These are phyloP conservation scores for Calocybe gambosa DNA, from an alignment of 1,284 basidiomycete genomes.

Conservation along the genomic window DNA sequence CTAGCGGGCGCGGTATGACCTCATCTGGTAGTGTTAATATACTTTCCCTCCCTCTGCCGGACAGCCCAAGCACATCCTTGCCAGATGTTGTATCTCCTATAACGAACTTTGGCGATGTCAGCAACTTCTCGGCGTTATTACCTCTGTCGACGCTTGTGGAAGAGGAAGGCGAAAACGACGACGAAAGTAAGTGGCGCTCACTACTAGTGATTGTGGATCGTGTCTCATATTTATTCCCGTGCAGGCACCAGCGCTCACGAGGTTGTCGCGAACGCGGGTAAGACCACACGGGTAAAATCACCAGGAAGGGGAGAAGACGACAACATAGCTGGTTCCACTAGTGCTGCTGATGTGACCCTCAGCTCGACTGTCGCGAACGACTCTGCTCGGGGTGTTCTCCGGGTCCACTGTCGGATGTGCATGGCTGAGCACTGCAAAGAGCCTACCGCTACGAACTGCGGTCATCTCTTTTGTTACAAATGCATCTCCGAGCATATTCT, in stretches of 20 bases:
- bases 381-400: no score
- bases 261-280: no score
- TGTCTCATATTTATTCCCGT: no score
- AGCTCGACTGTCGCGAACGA: no score
- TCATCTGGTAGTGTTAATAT: constrained; percentile 6
- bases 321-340: no score
- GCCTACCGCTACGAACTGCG: constrained; percentile 49
- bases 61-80: constrained; percentile 7
- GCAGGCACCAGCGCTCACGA: no score
- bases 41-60: constrained; percentile 9
- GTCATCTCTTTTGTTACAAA: constrained; percentile 50
- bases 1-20: background rate
- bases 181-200: no score
- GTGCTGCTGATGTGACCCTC: no score
- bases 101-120: background rate
- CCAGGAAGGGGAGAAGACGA: no score
- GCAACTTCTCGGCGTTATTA: background rate
- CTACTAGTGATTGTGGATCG: background rate
- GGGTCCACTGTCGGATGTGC: constrained; percentile 42
- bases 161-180: background rate
- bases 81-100: constrained; percentile 6
- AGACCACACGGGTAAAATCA: no score
- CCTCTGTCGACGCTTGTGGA: background rate
- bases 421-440: constrained; percentile 36
- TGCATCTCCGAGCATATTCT: constrained; percentile 44